Percentiles rank a stretch among this genome's conserved stretches.
phyloP scores from a whole-genome alignment of 2,329 filamentous ascomycete genomes.

The Talaromyces albobiverticillius region DNA sequence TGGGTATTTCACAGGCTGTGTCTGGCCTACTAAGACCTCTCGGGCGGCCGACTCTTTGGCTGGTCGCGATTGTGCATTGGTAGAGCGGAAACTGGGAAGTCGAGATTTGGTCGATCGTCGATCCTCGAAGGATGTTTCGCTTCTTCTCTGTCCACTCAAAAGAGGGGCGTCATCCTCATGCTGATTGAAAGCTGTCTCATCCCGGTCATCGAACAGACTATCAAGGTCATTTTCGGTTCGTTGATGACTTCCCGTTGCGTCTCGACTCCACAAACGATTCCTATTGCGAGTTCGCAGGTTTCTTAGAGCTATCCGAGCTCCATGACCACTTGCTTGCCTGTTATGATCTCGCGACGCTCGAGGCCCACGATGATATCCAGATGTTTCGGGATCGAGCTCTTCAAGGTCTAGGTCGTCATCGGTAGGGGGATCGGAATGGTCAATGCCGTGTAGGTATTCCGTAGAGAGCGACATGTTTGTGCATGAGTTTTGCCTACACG shows the following conservation, averaged over 20 bases:
- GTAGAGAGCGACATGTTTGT: slow-evolving; percentile 34
- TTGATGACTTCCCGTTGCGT: slow-evolving; percentile 35
- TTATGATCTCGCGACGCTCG: slow-evolving; percentile 29
- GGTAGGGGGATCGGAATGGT: slow-evolving; percentile 29
- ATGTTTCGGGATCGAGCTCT: slow-evolving; percentile 42
- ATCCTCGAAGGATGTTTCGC: slow-evolving; percentile 33
- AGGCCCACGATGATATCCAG: slow-evolving; percentile 20
- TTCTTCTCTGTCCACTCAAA: slow-evolving; percentile 50
- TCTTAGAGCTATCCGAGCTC: slow-evolving; percentile 42
- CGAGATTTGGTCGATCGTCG: slow-evolving; percentile 53
- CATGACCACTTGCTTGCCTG: slow-evolving; percentile 26
- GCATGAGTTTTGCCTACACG: slow-evolving; percentile 1
- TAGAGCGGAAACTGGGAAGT: slow-evolving; percentile 65
- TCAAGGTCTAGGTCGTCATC: slow-evolving; percentile 46
- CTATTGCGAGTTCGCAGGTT: slow-evolving; percentile 52
- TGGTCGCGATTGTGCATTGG: slow-evolving; percentile 29
- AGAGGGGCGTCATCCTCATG: slow-evolving; percentile 74
- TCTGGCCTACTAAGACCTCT: slow-evolving; percentile 70
- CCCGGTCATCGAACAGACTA: slow-evolving; percentile 63
- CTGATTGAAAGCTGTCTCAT: slow-evolving; percentile 50
- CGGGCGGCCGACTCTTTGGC: slow-evolving; percentile 57
- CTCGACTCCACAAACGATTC: slow-evolving; percentile 40
- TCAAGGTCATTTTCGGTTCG: slow-evolving; percentile 61
- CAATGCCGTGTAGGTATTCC: slow-evolving; percentile 34
- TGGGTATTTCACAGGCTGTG: slow-evolving; percentile 74